A percentile compares a stretch with the other conserved stretches of the same genome.
Conservation (phyloP, 1,284 basidiomycete genomes). For the Filobasidium uniguttulatum region DNA sequence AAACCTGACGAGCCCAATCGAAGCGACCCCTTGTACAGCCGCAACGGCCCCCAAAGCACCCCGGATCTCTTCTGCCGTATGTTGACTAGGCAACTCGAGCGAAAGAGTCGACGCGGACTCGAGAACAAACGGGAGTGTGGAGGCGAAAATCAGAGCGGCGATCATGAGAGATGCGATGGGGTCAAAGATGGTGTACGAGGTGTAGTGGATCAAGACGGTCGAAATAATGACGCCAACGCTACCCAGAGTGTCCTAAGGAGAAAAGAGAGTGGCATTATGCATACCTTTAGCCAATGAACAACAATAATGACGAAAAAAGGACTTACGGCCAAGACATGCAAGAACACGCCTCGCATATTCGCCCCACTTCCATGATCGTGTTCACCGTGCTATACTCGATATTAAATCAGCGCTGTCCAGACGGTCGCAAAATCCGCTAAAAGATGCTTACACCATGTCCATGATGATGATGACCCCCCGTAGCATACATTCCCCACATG, state of each 20-base stretch:
- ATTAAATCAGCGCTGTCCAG: not conserved
- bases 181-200: conserved; percentile 99
- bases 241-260: conserved; percentile 4
- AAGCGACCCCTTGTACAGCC: conserved; percentile 59
- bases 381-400: conserved; percentile 6
- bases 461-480: conserved; percentile 79
- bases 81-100: conserved; percentile 62
- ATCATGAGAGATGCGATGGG: conserved; percentile 97
- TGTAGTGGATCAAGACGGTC: conserved; percentile 85
- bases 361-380: conserved; percentile 41
- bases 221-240: conserved; percentile 93
- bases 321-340: conserved; percentile 39
- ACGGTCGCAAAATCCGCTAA: not conserved
- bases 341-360: conserved; percentile 98
- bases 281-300: not conserved
- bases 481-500: conserved; percentile 97
- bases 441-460: conserved; percentile 39
- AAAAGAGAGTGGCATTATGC: not conserved
- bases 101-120: conserved; percentile 82
- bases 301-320: too few species aligned
- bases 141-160: conserved; percentile 83
- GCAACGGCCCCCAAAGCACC: conserved; percentile 62
- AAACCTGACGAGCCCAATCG: conserved; percentile 70
- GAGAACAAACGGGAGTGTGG: conserved; percentile 85
- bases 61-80: conserved; percentile 52